Evolutionary conservation across 768 basidiomycete species (phyloP), one percentile per base, ranked within the genome.

Genomic region (Peribolospora baueri): DNA sequence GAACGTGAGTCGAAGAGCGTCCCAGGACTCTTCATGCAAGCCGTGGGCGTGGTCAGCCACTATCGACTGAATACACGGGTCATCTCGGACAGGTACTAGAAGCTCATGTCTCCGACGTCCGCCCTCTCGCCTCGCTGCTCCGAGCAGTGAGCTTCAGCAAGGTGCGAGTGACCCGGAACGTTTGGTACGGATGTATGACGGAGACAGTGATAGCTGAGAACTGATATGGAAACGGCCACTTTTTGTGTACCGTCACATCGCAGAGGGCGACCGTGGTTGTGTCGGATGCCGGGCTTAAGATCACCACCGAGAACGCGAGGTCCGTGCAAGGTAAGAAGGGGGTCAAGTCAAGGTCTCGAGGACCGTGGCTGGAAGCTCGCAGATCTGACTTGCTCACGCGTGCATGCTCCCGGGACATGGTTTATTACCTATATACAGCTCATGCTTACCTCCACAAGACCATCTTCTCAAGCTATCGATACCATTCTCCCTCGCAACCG

Each of bases 301-400:
- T 93, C 39, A 76, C 76, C 14, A 86, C 85, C 7, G 86, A 95
- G 68, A 87, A 93, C 65, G 78, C 82, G 1, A 74, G 81, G 42
- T 79, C 81, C 0, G 70, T 91, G 5, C 71, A 82, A 39, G 88
- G 88, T 84, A 63, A 58, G 72, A 68, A 50, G 46, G 3, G 25
- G 43, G 46, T 11, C 42, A 51, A 39, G 42, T 37, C 40, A 3
- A 39, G 52, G n/a, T 4, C 40, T 41, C 53, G 4, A n/a, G 47
- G 39, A 47, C n/a, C 37, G 42, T 48, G 38, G 51, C 57, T 40
- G 10, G 56, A 48, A 51, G 5, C 10, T 9, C 43, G 54, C 46
- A 45, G 13, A 42, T 43, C 49, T 42, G 14, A 50, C 49, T 53
- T 41, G 11, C 25, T 10, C 7, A 42, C 5, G 7, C 36, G 6